A percentile compares a stretch with the other conserved stretches of the same genome.
Evolutionary conservation across 2,329 filamentous ascomycete genomes (phyloP).

Genomic region (Alternaria brassicicola): DNA sequence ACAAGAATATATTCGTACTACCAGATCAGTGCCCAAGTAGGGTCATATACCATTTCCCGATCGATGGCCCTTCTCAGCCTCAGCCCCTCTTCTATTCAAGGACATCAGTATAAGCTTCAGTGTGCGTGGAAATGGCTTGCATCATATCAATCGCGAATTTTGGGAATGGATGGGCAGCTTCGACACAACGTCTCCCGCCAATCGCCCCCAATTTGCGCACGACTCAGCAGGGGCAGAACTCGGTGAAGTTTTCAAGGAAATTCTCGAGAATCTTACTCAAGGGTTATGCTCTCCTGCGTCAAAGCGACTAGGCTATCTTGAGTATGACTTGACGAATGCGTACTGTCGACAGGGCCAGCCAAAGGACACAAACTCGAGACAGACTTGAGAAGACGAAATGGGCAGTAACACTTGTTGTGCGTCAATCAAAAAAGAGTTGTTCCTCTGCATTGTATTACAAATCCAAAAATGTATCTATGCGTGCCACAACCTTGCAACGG

Average conservation of each 20-base stretch:
- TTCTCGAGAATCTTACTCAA: not conserved
- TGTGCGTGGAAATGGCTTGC: not conserved
- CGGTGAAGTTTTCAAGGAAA: not conserved
- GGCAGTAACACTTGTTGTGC: not conserved
- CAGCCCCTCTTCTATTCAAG: not conserved
- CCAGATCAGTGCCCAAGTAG: not conserved
- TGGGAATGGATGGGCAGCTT: not conserved
- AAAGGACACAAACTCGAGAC: too few species aligned
- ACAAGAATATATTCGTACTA: not conserved
- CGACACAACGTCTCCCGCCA: not conserved
- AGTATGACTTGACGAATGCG: not conserved
- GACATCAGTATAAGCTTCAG: not conserved
- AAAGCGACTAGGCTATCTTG: not conserved
- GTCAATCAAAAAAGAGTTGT: not conserved
- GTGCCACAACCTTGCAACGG: constrained; percentile 85
- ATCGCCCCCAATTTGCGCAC: not conserved
- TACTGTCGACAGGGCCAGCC: not conserved
- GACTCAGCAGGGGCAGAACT: not conserved
- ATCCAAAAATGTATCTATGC: constrained; percentile 58
- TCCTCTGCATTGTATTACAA: constrained; percentile 10
- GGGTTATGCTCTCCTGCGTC: not conserved
- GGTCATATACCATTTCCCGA: not conserved
- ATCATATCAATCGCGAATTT: not conserved
- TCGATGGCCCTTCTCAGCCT: not conserved
- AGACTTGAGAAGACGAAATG: too few species aligned